phyloP scores from a whole-genome alignment of 2,329 filamentous ascomycete genomes.

The Fusarium annulatum region DNA sequence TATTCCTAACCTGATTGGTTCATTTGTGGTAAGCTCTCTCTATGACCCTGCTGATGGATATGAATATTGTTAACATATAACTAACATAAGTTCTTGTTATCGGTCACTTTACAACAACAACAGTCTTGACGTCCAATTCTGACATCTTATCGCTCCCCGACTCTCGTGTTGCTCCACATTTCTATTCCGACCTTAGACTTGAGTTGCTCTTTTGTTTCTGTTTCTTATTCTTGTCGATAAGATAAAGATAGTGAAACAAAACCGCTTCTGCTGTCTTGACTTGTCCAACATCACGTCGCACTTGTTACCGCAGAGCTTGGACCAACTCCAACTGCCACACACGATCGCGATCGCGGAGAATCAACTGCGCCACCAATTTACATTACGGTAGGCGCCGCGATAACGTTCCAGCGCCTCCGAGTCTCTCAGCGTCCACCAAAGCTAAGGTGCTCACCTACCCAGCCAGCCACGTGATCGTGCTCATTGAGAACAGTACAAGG shows the following conservation, averaged over 20 bases:
- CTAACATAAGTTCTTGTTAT: not conserved
- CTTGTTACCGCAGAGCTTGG: slow-evolving; percentile 25
- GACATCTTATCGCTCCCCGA: slow-evolving; percentile 4
- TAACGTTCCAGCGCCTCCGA: slow-evolving; percentile 30
- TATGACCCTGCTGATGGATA: not conserved
- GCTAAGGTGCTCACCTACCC: not conserved
- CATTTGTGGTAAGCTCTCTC: slow-evolving; percentile 23
- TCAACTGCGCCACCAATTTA: slow-evolving; percentile 17
- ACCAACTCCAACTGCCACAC: slow-evolving; percentile 6
- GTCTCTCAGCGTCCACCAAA: not conserved
- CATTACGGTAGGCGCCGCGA: slow-evolving; percentile 14
- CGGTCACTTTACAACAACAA: not conserved
- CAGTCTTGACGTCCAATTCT: not conserved
- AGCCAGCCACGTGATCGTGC: slow-evolving; percentile 34
- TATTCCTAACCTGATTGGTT: slow-evolving; percentile 25
- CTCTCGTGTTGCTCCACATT: slow-evolving; percentile 30
- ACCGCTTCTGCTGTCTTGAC: not conserved
- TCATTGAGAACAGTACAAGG: slow-evolving; percentile 39
- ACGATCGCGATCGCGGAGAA: slow-evolving; percentile 30
- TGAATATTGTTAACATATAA: not conserved
- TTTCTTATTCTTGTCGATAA: slow-evolving; percentile 2
- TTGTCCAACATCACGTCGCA: slow-evolving; percentile 11
- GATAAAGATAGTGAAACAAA: slow-evolving; percentile 7
- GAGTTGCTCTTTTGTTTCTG: not conserved
- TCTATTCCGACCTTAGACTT: slow-evolving; percentile 4